A percentile compares a stretch with the other conserved stretches of the same genome.
These are phyloP conservation scores for Rubroboletus satanas DNA, from an alignment of 768 basidiomycete species.

Conservation along the genomic window DNA sequence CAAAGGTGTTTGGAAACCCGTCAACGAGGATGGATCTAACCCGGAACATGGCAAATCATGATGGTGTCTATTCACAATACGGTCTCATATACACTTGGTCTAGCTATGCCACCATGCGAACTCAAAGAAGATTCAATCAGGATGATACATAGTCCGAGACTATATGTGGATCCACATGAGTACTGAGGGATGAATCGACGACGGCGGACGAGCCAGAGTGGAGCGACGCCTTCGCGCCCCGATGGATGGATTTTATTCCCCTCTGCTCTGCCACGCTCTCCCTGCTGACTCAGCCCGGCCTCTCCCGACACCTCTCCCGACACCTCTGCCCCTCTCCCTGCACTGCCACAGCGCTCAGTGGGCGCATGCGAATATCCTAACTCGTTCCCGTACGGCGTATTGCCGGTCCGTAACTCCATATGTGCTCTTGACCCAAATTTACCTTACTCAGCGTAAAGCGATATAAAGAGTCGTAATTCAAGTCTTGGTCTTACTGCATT, in stretches of 20 bases:
- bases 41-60: conserved; percentile 10
- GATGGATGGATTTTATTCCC: no score
- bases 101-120: background rate
- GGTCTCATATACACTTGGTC: conserved; percentile 4
- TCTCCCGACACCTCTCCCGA: no score
- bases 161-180: background rate
- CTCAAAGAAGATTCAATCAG: background rate
- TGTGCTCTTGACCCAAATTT: conserved; percentile 7
- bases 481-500: background rate
- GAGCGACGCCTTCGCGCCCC: no score
- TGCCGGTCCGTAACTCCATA: background rate
- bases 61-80: conserved; percentile 1
- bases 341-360: no score
- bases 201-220: no score
- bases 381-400: no score
- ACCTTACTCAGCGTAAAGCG: background rate
- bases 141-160: conserved; percentile 6
- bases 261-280: no score
- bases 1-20: conserved; percentile 80
- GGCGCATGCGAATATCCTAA: no score
- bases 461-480: conserved; percentile 14
- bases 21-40: conserved; percentile 14
- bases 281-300: no score
- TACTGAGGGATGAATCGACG: background rate
- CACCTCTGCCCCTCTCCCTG: no score